Conservation (phyloP, 768 basidiomycete species). For the Chalciporus sphaerocephalus region DNA sequence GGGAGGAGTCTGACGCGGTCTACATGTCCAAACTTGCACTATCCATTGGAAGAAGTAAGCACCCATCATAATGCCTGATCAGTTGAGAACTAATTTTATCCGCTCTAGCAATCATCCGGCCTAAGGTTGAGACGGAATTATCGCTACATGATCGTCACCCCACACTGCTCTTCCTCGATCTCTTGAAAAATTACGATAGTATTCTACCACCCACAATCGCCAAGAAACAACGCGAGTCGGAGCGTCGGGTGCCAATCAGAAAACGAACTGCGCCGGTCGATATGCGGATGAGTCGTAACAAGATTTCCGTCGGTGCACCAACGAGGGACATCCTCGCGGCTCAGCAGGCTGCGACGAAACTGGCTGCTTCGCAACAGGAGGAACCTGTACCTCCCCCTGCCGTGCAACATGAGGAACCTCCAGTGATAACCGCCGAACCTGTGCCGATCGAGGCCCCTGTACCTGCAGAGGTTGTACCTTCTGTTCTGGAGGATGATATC, state of each 20-base stretch:
- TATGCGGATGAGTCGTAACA: conserved; percentile 79
- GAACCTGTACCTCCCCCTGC: conserved; percentile 16
- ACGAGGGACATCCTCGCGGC: conserved; percentile 66
- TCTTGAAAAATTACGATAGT: conserved; percentile 67
- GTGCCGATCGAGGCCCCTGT: conserved; percentile 9
- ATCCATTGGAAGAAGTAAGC: conserved; percentile 80
- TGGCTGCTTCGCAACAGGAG: conserved; percentile 34
- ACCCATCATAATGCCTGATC: not conserved
- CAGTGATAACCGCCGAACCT: conserved; percentile 13
- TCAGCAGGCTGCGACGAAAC: conserved; percentile 59
- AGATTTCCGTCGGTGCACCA: conserved; percentile 68
- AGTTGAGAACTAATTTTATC: conserved; percentile 1
- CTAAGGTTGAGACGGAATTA: conserved; percentile 74
- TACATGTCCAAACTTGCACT: conserved; percentile 85
- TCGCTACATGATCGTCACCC: conserved; percentile 92
- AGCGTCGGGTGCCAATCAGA: conserved; percentile 74
- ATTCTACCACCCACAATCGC: conserved; percentile 79
- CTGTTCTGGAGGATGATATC: conserved; percentile 12
- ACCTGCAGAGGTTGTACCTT: conserved; percentile 4
- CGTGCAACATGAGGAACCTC: conserved; percentile 17
- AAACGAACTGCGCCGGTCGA: conserved; percentile 87
- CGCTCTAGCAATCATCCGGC: conserved; percentile 67
- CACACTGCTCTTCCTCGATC: conserved; percentile 80
- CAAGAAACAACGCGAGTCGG: conserved; percentile 83
- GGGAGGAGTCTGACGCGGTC: conserved; percentile 70